These are phyloP conservation scores for Puya raimondii DNA, from an alignment of 176 grass and related monocot genomes.

Conservation along the genomic window DNA sequence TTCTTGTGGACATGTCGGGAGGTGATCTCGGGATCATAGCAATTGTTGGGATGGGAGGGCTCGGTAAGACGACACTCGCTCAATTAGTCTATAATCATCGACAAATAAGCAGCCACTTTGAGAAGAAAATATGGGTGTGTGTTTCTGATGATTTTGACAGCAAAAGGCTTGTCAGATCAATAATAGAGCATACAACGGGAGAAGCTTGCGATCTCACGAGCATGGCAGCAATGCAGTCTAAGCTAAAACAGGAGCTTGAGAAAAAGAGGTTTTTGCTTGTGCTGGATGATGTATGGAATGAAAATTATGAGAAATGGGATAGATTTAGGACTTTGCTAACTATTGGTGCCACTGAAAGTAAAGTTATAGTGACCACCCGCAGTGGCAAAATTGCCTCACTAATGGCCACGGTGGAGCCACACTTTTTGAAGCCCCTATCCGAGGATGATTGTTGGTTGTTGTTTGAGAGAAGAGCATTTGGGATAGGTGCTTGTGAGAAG, in stretches of 20 bases:
- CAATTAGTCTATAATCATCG: not conserved
- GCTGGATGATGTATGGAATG: slow-evolving; percentile 11
- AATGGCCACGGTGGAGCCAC: too few species aligned
- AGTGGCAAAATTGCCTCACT: too few species aligned
- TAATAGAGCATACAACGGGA: not conserved
- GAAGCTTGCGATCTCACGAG: too few species aligned
- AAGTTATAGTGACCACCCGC: too few species aligned
- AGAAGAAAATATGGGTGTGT: not conserved
- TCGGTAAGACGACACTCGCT: slow-evolving; percentile 8
- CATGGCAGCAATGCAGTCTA: not conserved
- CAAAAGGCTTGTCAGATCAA: not conserved
- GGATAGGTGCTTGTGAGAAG: not conserved
- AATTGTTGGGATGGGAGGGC: slow-evolving; percentile 3
- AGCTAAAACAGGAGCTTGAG: not conserved
- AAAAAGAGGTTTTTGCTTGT: slow-evolving; percentile 3
- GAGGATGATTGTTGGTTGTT: too few species aligned
- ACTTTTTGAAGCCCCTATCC: too few species aligned
- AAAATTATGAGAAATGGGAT: not conserved
- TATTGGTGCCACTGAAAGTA: not conserved
- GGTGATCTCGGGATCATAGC: not conserved
- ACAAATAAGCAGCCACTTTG: not conserved
- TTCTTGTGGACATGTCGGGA: not conserved
- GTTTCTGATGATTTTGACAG: not conserved
- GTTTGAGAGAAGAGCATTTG: too few species aligned
- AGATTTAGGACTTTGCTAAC: not conserved